phyloP scores from a whole-genome alignment of 1,139 yeast species.

The Insectozyma bohioensis region DNA sequence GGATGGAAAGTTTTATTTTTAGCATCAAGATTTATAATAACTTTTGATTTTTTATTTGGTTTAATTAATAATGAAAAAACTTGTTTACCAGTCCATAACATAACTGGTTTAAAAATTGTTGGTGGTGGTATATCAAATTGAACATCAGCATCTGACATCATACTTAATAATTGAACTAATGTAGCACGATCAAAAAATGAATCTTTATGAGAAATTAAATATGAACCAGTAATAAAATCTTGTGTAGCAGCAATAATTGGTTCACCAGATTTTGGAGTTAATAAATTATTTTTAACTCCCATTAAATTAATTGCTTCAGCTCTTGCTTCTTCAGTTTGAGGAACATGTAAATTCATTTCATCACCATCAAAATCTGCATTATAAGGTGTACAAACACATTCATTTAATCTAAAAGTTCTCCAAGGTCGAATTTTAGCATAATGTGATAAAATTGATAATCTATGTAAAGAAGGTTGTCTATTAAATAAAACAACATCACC shows the following conservation, averaged over 20 bases:
- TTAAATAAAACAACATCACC: conserved; percentile 95
- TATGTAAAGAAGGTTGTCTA: conserved; percentile 96
- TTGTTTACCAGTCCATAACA: conserved; percentile 97
- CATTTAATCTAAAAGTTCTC: conserved; percentile 96
- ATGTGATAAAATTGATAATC: conserved; percentile 91
- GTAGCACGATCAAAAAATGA: conserved; percentile 88
- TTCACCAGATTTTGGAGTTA: conserved; percentile 97
- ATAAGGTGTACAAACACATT: conserved; percentile 99
- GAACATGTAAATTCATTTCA: conserved; percentile 98
- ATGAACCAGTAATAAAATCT: conserved; percentile 97
- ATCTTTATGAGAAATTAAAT: conserved; percentile 88
- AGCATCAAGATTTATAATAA: conserved; percentile 88
- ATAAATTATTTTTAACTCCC: conserved; percentile 95
- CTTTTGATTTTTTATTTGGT: conserved; percentile 76
- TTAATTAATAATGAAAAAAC: conserved; percentile 82
- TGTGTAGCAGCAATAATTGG: conserved; percentile 99
- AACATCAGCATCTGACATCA: conserved; percentile 92
- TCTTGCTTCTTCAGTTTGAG: conserved; percentile 98
- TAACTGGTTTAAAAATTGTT: conserved; percentile 82
- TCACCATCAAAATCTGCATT: conserved; percentile 99
- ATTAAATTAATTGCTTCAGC: conserved; percentile 96
- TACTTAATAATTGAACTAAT: conserved; percentile 76
- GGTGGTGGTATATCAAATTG: conserved; percentile 97
- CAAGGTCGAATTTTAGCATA: conserved; percentile 96
- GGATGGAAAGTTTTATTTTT: conserved; percentile 89